Base-by-base conservation (phyloP, 768 basidiomycete genomes). In the Hygrocybe coccinea region DNA sequence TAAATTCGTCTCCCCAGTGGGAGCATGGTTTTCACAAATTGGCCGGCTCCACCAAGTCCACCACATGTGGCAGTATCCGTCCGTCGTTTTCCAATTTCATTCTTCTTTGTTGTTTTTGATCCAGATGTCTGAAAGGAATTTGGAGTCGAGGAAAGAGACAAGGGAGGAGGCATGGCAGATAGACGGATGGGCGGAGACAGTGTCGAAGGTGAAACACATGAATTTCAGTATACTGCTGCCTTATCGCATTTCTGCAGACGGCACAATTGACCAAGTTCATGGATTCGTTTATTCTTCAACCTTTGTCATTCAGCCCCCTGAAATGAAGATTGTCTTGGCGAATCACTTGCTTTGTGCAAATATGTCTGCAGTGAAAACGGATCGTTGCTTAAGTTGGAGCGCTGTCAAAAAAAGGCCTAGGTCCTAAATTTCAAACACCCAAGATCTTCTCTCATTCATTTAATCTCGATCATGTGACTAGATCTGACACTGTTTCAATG, bases 11-110 rank as follows among this genome's bases (percentile, higher is more conserved):
- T 82, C 82, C 55, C 95, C 90, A 43, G 82, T 91, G 11, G 92
- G 90, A 25, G 89, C 89, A n/a, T 93, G 91, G 90, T 95, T 91
- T 72, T 88, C 89, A 54, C 91, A 92, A 69, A 77, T 91, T 46
- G 91, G 91, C 50, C 80, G 87, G 47, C 75, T 91, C 52, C 87
- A 91, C 65, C 81, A 91, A 61, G 95, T 97, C 7, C 90, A 97
- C 67, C 95, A 97, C 72, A 82, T 97, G 74, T 98, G 95, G 95
- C 95, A 97, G 72, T 95, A 95, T 68, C 85, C 86, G 91, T 92
- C 64, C 67, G 86, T 48, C 5, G 35, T 56, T 19, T 53, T 50
- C 17, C 15, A 44, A 58, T 56, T 46, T 51, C 54, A 58, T 51
- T 49, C 55, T 48, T 21, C 57, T 44, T 54, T 54, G 56, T 59